phyloP scores from a whole-genome alignment of 1,284 basidiomycete genomes.

The Afroboletus lepidellus region DNA sequence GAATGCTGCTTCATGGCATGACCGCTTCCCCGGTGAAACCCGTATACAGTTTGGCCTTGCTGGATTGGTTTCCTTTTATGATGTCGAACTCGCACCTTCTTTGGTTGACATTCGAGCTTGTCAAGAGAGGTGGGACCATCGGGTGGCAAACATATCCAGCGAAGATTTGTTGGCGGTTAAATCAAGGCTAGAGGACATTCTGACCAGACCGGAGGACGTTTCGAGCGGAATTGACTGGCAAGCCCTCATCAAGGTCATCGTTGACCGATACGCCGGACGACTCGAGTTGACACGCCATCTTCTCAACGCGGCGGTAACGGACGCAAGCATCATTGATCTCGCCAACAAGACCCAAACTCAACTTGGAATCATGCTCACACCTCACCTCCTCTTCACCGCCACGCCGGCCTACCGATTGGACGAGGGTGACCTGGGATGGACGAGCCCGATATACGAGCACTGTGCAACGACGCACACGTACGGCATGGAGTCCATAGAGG shows the following conservation, averaged over 20 bases:
- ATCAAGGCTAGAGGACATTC: slow-evolving; percentile 22
- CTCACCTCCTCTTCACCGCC: slow-evolving; percentile 19
- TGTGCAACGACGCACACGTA: slow-evolving; percentile 40
- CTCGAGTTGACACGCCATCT: slow-evolving; percentile 42
- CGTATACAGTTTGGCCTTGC: slow-evolving; percentile 35
- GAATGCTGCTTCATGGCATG: slow-evolving; percentile 35
- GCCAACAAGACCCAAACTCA: slow-evolving; percentile 22
- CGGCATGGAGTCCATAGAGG: slow-evolving; percentile 16
- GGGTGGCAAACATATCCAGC: slow-evolving; percentile 31
- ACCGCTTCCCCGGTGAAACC: slow-evolving; percentile 37
- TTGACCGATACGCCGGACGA: slow-evolving; percentile 43
- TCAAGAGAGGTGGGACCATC: slow-evolving; percentile 26
- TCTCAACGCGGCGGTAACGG: slow-evolving; percentile 26
- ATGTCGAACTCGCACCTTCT: slow-evolving; percentile 33
- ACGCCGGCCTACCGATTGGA: slow-evolving; percentile 3
- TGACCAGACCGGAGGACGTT: slow-evolving; percentile 14
- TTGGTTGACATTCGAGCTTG: slow-evolving; percentile 17
- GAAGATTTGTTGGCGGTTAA: slow-evolving; percentile 19
- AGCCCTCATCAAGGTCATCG: slow-evolving; percentile 39
- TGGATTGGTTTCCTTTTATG: slow-evolving; percentile 36
- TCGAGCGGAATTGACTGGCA: slow-evolving; percentile 46
- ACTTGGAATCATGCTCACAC: slow-evolving; percentile 24
- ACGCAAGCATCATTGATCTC: slow-evolving; percentile 9
- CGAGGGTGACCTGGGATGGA: slow-evolving; percentile 21
- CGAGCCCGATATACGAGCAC: slow-evolving; percentile 22